These are phyloP conservation scores for Globomyces pollinis-pini DNA, from an alignment of 192 early-diverging fungal species.

Conservation along the genomic window DNA sequence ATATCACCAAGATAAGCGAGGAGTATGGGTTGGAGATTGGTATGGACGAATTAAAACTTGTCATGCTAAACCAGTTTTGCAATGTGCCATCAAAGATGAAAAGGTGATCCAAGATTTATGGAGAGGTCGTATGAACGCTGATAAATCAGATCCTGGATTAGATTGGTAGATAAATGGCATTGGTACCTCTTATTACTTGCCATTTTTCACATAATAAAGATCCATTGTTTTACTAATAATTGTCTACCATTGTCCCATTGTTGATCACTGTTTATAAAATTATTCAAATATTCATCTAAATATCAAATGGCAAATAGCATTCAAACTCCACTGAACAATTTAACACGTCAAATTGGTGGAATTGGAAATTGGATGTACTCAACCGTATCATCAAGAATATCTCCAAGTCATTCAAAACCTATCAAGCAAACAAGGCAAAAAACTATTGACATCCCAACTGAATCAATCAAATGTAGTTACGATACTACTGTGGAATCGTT, in stretches of 20 bases:
- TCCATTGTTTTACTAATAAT: neutral
- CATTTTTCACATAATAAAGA: slow-evolving; percentile 1
- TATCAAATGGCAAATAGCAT: too few relatives aligned
- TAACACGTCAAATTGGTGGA: too few relatives aligned
- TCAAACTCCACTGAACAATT: too few relatives aligned
- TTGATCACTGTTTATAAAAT: neutral
- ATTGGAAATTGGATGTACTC: too few relatives aligned
- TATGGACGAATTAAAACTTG: slow-evolving; percentile 43
- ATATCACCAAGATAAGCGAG: slow-evolving; percentile 23
- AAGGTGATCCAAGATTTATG: slow-evolving; percentile 39
- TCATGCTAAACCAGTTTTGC: slow-evolving; percentile 31
- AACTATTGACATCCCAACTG: too few relatives aligned
- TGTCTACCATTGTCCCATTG: neutral
- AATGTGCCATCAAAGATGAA: slow-evolving; percentile 27
- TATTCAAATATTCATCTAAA: neutral
- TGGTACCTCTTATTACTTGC: too few relatives aligned
- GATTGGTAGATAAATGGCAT: neutral
- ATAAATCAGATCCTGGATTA: neutral
- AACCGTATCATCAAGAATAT: too few relatives aligned
- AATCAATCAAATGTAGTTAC: too few relatives aligned
- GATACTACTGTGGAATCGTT: too few relatives aligned
- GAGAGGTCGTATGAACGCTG: slow-evolving; percentile 27
- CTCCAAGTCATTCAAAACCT: too few relatives aligned
- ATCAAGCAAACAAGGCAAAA: too few relatives aligned
- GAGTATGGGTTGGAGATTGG: slow-evolving; percentile 29